These are phyloP conservation scores for Cunninghamia lanceolata DNA, from an alignment of 75 land plant genomes.

Conservation along the genomic window DNA sequence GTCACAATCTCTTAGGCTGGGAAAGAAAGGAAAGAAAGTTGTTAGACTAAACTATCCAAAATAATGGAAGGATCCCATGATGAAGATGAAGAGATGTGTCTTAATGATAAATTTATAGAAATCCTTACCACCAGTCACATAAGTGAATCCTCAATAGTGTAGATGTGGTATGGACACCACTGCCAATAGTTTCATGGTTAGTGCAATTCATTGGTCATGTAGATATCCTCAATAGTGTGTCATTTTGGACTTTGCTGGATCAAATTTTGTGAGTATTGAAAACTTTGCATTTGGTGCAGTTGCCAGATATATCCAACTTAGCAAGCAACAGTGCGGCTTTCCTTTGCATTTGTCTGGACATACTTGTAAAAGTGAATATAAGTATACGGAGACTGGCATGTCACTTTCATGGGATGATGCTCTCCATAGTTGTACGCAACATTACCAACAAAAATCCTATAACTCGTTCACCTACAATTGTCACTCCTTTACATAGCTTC, in stretches of 20 bases:
- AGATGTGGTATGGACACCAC: constrained; percentile 95
- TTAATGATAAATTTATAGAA: neutral
- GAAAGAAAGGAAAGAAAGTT: constrained; percentile 9
- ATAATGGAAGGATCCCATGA: constrained; percentile 14
- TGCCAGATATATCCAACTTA: constrained; percentile 73
- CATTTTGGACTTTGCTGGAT: constrained; percentile 90
- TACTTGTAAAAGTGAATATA: constrained; percentile 19
- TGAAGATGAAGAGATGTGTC: constrained; percentile 13
- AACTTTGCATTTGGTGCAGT: constrained; percentile 79
- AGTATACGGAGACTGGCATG: constrained; percentile 26
- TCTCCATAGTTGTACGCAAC: constrained; percentile 59
- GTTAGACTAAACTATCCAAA: constrained; percentile 1
- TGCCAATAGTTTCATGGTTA: constrained; percentile 90
- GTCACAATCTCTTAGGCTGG: constrained; percentile 8
- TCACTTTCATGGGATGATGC: constrained; percentile 81
- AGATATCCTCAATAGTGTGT: constrained; percentile 92
- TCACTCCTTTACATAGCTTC: constrained; percentile 89
- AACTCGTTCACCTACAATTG: constrained; percentile 92
- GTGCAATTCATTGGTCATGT: constrained; percentile 89
- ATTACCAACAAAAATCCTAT: constrained; percentile 77
- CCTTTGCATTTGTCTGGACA: constrained; percentile 32
- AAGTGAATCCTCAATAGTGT: constrained; percentile 50
- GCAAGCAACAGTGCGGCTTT: constrained; percentile 58
- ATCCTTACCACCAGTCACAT: constrained; percentile 5
- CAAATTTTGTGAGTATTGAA: constrained; percentile 75